Evolutionary conservation across 139 green algal species (phyloP).

Genomic region (Chlorella sp.): DNA sequence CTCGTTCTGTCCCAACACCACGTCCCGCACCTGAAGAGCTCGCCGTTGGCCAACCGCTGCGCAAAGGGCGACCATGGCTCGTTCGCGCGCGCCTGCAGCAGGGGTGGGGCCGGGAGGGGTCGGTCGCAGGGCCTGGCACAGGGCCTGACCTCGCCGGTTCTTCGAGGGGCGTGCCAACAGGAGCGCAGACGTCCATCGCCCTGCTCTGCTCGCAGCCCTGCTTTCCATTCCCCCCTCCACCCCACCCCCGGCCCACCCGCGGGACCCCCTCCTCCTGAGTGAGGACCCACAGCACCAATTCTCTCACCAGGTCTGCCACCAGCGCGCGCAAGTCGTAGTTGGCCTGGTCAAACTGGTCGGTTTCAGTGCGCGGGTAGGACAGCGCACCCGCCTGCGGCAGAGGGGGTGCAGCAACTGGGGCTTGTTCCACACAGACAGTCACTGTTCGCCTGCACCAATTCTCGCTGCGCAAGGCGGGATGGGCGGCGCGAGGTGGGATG

Average conservation of each 20-base stretch:
- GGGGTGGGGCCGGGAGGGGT: no score
- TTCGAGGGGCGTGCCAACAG: no score
- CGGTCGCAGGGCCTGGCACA: no score
- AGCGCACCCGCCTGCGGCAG: constrained; percentile 73
- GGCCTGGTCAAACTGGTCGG: constrained; percentile 77
- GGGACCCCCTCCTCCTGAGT: no score
- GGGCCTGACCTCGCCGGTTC: no score
- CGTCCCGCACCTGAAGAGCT: neutral
- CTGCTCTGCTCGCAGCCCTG: neutral
- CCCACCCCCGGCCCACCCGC: no score
- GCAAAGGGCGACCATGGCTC: no score
- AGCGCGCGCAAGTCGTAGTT: constrained; percentile 72
- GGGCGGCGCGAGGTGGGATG: no score
- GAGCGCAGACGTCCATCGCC: neutral
- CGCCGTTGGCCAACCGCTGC: no score
- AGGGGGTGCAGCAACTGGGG: neutral
- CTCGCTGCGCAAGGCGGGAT: no score
- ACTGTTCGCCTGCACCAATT: neutral
- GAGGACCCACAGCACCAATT: neutral
- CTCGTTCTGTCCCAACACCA: no score
- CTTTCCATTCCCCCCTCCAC: neutral
- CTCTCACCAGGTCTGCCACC: neutral
- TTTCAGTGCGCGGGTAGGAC: constrained; percentile 97
- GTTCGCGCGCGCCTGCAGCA: no score
- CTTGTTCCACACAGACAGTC: neutral